Conservation (phyloP, 257 asterid genomes). For the Solanum bulbocastanum region DNA sequence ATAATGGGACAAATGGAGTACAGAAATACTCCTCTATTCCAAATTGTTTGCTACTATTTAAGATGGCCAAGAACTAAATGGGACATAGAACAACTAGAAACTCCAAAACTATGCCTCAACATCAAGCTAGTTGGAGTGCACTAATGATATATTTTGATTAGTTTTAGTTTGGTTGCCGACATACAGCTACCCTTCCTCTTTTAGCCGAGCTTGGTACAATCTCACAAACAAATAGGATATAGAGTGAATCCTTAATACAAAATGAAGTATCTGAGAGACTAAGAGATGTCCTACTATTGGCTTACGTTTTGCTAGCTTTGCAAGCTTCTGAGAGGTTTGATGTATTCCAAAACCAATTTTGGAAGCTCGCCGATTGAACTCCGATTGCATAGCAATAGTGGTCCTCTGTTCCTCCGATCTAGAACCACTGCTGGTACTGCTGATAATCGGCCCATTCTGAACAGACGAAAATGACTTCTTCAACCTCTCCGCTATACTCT, state of each 20-base stretch:
- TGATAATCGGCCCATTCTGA: conserved; percentile 57
- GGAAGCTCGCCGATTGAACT: conserved; percentile 76
- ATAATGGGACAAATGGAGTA: background rate
- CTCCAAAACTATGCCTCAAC: background rate
- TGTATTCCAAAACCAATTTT: conserved; percentile 82
- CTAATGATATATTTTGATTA: background rate
- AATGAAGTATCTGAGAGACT: background rate
- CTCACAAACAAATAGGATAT: background rate
- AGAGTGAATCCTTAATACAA: background rate
- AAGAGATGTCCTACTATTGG: background rate
- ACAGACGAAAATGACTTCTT: conserved; percentile 37
- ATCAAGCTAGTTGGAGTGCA: background rate
- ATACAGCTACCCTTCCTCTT: background rate
- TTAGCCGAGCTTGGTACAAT: background rate
- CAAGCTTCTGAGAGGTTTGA: conserved; percentile 86
- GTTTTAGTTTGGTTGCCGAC: background rate
- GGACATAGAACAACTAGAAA: background rate
- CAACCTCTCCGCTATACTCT: conserved; percentile 52
- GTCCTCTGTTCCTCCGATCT: conserved; percentile 39
- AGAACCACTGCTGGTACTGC: conserved; percentile 18
- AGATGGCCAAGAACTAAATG: background rate
- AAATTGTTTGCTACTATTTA: background rate
- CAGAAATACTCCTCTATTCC: background rate
- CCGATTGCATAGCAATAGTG: conserved; percentile 71
- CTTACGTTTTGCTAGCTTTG: conserved; percentile 87